Conservation (phyloP, 805 yeast genomes). For the Saccharomycopsis oosterbeekiorum region DNA sequence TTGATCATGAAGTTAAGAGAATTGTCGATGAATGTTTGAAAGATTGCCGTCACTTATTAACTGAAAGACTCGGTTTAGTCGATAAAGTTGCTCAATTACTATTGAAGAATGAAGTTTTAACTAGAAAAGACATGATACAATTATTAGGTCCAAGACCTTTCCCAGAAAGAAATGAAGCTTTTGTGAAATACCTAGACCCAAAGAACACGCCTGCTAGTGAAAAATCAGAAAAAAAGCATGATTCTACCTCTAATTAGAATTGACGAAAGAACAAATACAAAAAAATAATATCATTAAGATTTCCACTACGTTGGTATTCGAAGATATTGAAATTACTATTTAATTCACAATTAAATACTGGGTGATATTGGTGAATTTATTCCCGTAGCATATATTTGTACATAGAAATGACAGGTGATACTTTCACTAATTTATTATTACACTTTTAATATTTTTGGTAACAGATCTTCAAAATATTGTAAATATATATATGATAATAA, state of each 20-base stretch:
- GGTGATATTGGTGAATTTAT: neutral
- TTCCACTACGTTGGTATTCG: neutral
- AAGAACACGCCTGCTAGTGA: neutral
- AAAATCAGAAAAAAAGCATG: neutral
- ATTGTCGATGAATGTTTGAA: slow-evolving; percentile 57
- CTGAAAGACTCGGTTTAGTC: slow-evolving; percentile 50
- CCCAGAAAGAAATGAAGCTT: slow-evolving; percentile 74
- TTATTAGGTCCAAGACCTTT: slow-evolving; percentile 71
- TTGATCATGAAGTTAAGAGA: slow-evolving; percentile 61
- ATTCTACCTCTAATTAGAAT: neutral
- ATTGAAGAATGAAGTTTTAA: slow-evolving; percentile 63
- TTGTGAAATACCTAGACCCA: slow-evolving; percentile 61
- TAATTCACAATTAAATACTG: neutral
- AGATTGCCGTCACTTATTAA: slow-evolving; percentile 47
- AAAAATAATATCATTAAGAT: neutral
- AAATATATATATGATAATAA: neutral
- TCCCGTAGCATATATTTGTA: neutral
- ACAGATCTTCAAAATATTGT: neutral
- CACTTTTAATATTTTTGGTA: neutral
- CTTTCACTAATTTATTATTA: neutral
- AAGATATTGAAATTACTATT: neutral
- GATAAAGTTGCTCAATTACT: slow-evolving; percentile 67
- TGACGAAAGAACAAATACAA: neutral
- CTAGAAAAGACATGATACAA: slow-evolving; percentile 72
- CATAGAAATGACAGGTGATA: neutral